These are phyloP conservation scores for Boletus edulis DNA, from an alignment of 768 basidiomycete genomes.

Conservation along the genomic window DNA sequence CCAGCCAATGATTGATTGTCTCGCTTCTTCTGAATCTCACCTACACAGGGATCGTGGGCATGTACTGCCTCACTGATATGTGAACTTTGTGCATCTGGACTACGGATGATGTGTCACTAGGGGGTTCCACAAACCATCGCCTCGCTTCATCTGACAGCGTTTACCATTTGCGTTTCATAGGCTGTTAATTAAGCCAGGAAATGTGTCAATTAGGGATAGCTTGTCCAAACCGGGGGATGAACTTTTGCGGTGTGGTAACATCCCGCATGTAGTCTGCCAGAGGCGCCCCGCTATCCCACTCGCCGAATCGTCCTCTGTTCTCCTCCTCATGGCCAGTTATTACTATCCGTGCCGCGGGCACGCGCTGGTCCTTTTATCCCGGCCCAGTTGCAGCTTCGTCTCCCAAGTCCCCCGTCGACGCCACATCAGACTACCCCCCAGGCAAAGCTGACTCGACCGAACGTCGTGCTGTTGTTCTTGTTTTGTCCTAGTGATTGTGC, in stretches of 20 bases:
- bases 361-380: slow-evolving; percentile 31
- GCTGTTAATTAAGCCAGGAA: slow-evolving; percentile 26
- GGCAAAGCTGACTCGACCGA: not conserved
- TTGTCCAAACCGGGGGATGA: slow-evolving; percentile 29
- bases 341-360: slow-evolving; percentile 24
- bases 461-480: slow-evolving; percentile 5
- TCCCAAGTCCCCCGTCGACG: slow-evolving; percentile 7
- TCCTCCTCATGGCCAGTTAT: slow-evolving; percentile 32
- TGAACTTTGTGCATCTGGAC: slow-evolving; percentile 19
- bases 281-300: slow-evolving; percentile 21
- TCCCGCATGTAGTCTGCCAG: slow-evolving; percentile 16
- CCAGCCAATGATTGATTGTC: slow-evolving; percentile 18
- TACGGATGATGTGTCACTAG: slow-evolving; percentile 20
- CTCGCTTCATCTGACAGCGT: slow-evolving; percentile 21
- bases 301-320: slow-evolving; percentile 7
- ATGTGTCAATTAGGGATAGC: slow-evolving; percentile 28
- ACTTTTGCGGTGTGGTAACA: slow-evolving; percentile 23
- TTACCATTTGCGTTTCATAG: slow-evolving; percentile 30
- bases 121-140: slow-evolving; percentile 17
- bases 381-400: slow-evolving; percentile 1
- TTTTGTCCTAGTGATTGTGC: slow-evolving; percentile 8
- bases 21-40: slow-evolving; percentile 12
- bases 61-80: slow-evolving; percentile 28
- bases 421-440: not conserved
- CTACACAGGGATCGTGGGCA: slow-evolving; percentile 16